Evolutionary conservation across 225 moss, liverwort and hornwort species (phyloP).

Genomic region (Neckera pumila): DNA sequence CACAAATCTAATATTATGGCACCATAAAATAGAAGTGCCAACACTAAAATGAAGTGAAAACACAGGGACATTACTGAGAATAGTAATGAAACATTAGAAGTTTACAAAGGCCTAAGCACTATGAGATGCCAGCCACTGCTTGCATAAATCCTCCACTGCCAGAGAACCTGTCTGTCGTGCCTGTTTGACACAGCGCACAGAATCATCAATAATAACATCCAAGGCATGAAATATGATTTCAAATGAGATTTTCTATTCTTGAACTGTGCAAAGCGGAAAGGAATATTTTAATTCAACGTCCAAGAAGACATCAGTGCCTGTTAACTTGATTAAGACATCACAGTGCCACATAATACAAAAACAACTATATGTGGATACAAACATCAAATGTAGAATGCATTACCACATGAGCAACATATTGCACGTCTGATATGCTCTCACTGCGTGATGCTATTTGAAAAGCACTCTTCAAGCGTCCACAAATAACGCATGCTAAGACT

Average conservation of each 20-base stretch:
- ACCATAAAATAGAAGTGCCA: not conserved
- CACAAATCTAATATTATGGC: constrained; percentile 4
- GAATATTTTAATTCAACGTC: not conserved
- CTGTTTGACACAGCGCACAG: constrained; percentile 7
- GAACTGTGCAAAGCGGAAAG: not conserved
- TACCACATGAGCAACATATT: constrained; percentile 96
- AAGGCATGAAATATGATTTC: not conserved
- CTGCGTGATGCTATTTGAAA: constrained; percentile 89
- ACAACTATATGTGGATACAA: not conserved
- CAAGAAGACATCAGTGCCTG: not conserved
- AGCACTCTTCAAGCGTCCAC: constrained; percentile 90
- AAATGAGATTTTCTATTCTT: not conserved
- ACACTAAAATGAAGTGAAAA: not conserved
- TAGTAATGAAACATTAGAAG: not conserved
- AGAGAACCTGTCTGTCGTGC: constrained; percentile 42
- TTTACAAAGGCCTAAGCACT: constrained; percentile 16
- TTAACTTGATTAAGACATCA: not conserved
- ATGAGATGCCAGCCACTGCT: constrained; percentile 54
- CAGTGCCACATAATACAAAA: not conserved
- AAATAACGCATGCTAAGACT: constrained; percentile 85
- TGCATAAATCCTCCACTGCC: constrained; percentile 59
- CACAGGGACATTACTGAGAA: not conserved
- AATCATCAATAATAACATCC: not conserved
- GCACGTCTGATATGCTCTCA: constrained; percentile 73
- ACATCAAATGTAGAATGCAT: not conserved